These are phyloP conservation scores for Rutstroemia sp. DNA, from an alignment of 2,329 filamentous ascomycete genomes.

Conservation along the genomic window DNA sequence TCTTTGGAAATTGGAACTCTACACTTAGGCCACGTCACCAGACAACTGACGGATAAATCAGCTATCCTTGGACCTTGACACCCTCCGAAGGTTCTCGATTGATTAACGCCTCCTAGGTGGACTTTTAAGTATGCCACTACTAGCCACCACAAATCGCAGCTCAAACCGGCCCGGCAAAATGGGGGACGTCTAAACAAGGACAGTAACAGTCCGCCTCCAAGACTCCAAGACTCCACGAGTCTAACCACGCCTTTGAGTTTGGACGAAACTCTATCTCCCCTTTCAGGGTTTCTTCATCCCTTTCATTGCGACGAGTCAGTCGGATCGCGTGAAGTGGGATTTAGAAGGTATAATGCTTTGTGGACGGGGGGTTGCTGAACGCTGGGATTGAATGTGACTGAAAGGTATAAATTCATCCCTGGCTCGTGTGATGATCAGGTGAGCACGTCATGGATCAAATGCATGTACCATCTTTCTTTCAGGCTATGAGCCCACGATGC, in stretches of 20 bases:
- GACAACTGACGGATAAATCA: no score
- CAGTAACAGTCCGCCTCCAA: no score
- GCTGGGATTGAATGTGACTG: no score
- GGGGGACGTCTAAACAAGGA: background rate
- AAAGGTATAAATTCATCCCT: no score
- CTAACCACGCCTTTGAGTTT: slow-evolving; percentile 1
- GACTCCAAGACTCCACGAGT: no score
- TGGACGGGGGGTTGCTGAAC: background rate
- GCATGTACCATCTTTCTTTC: background rate
- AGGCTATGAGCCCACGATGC: background rate
- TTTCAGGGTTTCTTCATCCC: background rate
- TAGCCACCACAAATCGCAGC: background rate
- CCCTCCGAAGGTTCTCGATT: no score
- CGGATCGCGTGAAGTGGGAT: no score
- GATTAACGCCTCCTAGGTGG: no score
- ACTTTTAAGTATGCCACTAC: background rate
- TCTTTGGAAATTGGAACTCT: no score
- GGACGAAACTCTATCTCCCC: background rate
- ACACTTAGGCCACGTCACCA: no score
- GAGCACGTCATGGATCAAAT: background rate
- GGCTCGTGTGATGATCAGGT: background rate
- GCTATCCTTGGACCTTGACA: no score
- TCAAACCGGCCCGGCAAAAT: background rate
- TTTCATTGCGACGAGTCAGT: no score
- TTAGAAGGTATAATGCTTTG: background rate